These are phyloP conservation scores for Lactarius evosmus DNA, from an alignment of 768 basidiomycete species.

Conservation along the genomic window DNA sequence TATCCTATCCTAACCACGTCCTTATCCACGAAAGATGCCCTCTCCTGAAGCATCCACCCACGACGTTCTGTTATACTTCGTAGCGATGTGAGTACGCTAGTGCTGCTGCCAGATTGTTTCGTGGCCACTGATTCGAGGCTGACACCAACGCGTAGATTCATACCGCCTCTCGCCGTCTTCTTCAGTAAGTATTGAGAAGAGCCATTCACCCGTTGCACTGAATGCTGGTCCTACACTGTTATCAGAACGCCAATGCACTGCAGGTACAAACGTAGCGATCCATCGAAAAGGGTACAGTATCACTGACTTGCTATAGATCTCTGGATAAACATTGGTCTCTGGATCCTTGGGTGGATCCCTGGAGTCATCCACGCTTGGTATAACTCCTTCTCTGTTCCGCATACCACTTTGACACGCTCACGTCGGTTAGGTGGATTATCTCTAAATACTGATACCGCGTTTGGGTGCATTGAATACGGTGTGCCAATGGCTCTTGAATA, in stretches of 20 bases:
- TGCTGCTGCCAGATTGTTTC: background rate
- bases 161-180: constrained; percentile 36
- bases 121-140: background rate
- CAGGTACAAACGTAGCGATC: constrained; percentile 27
- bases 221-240: background rate
- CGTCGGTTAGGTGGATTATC: constrained; percentile 35
- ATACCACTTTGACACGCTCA: background rate
- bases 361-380: constrained; percentile 45
- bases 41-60: constrained; percentile 27
- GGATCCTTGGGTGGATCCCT: constrained; percentile 46
- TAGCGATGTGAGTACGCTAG: constrained; percentile 33
- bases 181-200: constrained; percentile 32
- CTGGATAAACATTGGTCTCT: constrained; percentile 41
- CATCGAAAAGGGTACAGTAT: background rate
- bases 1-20: background rate
- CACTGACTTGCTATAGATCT: constrained; percentile 32
- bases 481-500: background rate
- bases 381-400: background rate
- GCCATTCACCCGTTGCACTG: background rate
- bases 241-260: constrained; percentile 31
- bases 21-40: constrained; percentile 20
- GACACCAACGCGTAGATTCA: constrained; percentile 29
- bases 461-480: background rate
- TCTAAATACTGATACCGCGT: constrained; percentile 28
- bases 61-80: constrained; percentile 35